A percentile compares a stretch with the other conserved stretches of the same genome.
Conservation (phyloP, 2,329 filamentous ascomycete species). For the Pseudogymnoascus sp. region DNA sequence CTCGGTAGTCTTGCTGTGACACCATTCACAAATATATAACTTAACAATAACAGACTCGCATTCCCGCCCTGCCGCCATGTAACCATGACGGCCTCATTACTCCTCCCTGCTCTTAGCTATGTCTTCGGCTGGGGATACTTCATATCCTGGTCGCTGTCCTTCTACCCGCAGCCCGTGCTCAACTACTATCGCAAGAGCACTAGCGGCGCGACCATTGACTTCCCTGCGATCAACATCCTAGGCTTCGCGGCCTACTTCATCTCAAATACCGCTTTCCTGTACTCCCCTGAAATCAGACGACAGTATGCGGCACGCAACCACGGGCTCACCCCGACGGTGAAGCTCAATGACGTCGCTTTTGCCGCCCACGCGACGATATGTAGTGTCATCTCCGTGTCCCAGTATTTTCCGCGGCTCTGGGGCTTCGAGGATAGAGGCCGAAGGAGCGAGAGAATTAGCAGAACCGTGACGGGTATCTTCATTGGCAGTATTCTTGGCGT, state of each 20-base stretch:
- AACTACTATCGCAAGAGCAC: conserved; percentile 74
- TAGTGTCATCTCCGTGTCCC: conserved; percentile 64
- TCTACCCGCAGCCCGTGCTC: conserved; percentile 82
- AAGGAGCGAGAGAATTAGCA: conserved; percentile 48
- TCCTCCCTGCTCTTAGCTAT: conserved; percentile 44
- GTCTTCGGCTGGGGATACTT: conserved; percentile 71
- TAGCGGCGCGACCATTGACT: conserved; percentile 78
- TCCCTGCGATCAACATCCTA: conserved; percentile 65
- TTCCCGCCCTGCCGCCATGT: neutral
- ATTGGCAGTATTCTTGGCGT: conserved; percentile 57
- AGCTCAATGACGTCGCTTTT: conserved; percentile 85
- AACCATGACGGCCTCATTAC: conserved; percentile 22
- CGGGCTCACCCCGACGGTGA: conserved; percentile 71
- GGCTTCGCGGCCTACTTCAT: conserved; percentile 69
- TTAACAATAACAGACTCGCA: neutral
- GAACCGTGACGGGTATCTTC: conserved; percentile 59
- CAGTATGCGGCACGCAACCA: conserved; percentile 79
- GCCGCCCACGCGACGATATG: conserved; percentile 72
- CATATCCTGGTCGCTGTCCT: conserved; percentile 74
- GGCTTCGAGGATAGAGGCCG: conserved; percentile 54
- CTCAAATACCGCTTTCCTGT: conserved; percentile 69
- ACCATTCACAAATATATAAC: neutral
- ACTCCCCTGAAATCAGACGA: conserved; percentile 63
- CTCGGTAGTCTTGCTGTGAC: neutral
- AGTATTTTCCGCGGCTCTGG: conserved; percentile 69